Base-by-base conservation (phyloP, 2,329 filamentous ascomycete genomes). In the Didymella pinodella region DNA sequence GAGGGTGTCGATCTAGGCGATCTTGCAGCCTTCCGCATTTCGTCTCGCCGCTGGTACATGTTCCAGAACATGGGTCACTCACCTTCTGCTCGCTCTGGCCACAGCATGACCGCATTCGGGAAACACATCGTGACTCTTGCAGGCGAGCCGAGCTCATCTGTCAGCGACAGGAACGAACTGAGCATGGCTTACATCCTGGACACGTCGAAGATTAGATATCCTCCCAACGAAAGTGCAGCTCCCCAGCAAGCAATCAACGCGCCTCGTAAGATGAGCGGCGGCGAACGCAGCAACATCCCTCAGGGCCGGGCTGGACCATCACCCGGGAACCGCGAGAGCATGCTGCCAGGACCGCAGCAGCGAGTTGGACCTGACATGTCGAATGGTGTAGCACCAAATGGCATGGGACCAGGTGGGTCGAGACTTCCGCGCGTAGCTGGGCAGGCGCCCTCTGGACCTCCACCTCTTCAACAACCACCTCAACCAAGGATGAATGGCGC, bases 11-110 rank as follows among this genome's bases (percentile, higher is more conserved):
- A 99, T 75, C 82, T 99, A 4, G 95, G 94, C 32, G 95, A 99
- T 77, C 83, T 99, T 43, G 94, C 95, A 2, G 95, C 95, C 10
- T 92, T 92, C 77, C 84, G 88, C 48, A 91, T 91, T 68, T 87
- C 90, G 0, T 93, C 93, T 11, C 88, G 92, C 65, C 87, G 95
- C 59, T 99, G 95, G 95, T 99, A 98, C 77, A 99, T 95, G 34
- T 99, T 99, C 79, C 95, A 99, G 74, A 99, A 99, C 74, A 99
- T 99, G 95, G 95, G 95, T 0, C 93, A 93, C 3, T 96, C 93
- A 1, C 95, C 95, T 0, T 97, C 93, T 3, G 89, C 95, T 31
- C 86, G 95, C 60, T 98, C 94, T 16, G 95, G 95, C 1, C 95
- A 99, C 77, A 97, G 93, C 77, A 98, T 99, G 95, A 98, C 95